These are phyloP conservation scores for Pseudopithomyces chartarum DNA, from an alignment of 2,329 filamentous ascomycete species.

Conservation along the genomic window DNA sequence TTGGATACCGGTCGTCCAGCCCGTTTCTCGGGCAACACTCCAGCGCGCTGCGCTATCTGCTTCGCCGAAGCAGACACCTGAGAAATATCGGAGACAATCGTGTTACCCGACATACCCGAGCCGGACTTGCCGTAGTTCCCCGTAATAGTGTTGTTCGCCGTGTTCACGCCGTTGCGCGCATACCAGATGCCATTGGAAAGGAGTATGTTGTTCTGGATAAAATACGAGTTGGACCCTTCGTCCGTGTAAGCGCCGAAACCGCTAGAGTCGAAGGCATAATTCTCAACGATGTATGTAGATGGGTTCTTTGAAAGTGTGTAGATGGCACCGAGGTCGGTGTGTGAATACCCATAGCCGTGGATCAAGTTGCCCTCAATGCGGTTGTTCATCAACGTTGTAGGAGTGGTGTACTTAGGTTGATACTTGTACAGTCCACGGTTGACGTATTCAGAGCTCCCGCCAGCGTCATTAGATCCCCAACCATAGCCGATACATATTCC, in stretches of 20 bases:
- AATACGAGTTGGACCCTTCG: constrained; percentile 18
- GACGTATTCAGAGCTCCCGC: constrained; percentile 18
- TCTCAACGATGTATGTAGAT: constrained; percentile 12
- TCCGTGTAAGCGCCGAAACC: constrained; percentile 19
- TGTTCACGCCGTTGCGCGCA: constrained; percentile 18
- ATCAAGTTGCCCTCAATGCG: constrained; percentile 15
- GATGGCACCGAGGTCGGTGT: constrained; percentile 18
- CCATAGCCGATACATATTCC: background rate
- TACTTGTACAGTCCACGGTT: constrained; percentile 20
- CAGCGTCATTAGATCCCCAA: constrained; percentile 2
- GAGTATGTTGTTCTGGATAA: constrained; percentile 15
- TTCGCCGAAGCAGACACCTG: constrained; percentile 8
- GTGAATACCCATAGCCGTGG: constrained; percentile 17
- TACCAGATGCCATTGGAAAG: constrained; percentile 16
- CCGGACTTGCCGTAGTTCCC: constrained; percentile 17
- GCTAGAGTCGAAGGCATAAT: constrained; percentile 17
- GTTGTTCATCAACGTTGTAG: constrained; percentile 16
- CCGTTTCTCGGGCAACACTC: constrained; percentile 12
- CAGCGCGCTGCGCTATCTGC: constrained; percentile 11
- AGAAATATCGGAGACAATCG: constrained; percentile 9
- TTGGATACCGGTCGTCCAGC: constrained; percentile 16
- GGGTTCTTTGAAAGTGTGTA: constrained; percentile 20
- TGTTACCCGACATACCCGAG: constrained; percentile 9
- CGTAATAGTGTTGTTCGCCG: constrained; percentile 16
- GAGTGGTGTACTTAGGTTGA: constrained; percentile 18